Evolutionary conservation across 352 stramenopile species (phyloP).

Genomic region (Pythium aphanidermatum): DNA sequence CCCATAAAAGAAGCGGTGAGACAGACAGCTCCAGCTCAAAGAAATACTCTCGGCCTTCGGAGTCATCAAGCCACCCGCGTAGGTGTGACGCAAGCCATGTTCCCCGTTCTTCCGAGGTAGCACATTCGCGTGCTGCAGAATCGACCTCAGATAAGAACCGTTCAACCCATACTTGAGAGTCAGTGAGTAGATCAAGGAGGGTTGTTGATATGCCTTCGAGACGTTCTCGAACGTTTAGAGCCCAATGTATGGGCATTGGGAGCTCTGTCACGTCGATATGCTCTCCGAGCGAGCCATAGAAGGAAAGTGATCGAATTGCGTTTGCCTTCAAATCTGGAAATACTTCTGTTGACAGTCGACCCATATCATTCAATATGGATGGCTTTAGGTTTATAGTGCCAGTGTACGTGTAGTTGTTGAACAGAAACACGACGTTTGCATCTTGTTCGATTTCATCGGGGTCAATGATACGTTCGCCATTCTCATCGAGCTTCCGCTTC

Average conservation of each 20-base stretch:
- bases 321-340: conserved; percentile 43
- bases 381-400: conserved; percentile 23
- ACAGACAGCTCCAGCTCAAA: conserved; percentile 49
- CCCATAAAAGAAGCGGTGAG: conserved; percentile 6
- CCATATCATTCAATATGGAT: conserved; percentile 33
- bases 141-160: conserved; percentile 45
- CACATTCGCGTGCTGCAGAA: conserved; percentile 19
- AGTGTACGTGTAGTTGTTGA: conserved; percentile 58
- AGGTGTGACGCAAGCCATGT: conserved; percentile 36
- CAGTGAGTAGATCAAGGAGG: conserved; percentile 36
- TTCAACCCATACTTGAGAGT: conserved; percentile 48
- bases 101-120: conserved; percentile 1
- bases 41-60: conserved; percentile 45
- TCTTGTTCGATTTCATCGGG: conserved; percentile 18
- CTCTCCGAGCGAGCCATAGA: conserved; percentile 11
- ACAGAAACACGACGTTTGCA: conserved; percentile 45
- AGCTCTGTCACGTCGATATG: neutral
- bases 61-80: conserved; percentile 42
- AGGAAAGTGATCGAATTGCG: conserved; percentile 20
- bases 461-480: conserved; percentile 18
- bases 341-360: conserved; percentile 24
- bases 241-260: conserved; percentile 3
- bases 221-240: conserved; percentile 11
- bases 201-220: conserved; percentile 27
- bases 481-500: conserved; percentile 10